Evolutionary conservation across 345 rosid genomes (phyloP), one percentile per base, ranked within the genome.

Genomic region (Erysimum cheiranthoides): DNA sequence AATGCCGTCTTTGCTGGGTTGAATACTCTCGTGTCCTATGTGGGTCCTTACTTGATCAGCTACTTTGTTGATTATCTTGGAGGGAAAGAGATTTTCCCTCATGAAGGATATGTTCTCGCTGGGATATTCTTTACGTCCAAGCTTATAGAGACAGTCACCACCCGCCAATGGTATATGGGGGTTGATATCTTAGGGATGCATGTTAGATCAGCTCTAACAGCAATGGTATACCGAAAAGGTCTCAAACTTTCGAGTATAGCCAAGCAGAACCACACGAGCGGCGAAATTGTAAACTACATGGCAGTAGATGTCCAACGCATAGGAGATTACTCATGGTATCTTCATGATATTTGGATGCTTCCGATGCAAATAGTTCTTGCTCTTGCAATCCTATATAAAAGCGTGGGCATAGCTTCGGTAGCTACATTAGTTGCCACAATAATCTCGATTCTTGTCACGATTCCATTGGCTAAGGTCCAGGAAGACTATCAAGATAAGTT

Each of bases 271-370:
- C 98, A 93, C 82, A 90, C 97, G 4, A 96, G 97, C 69, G 98
- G 99, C 51, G 99, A 93, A 75, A 85, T 96, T 77, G 94, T 96
- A 51, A 96, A 91, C 68, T 96, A 93, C 82, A 93, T 96, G 99
- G 99, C 99, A 58, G 96, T 93, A 62, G 99, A 96, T 83, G 98
- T 96, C 50, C 99, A 96, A 80, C 88, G 98, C 66, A 81, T 96
- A 8, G 99, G 99, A 74, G 99, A 96, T 60, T 96, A 88, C 82
- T 86, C 98, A 3, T 96, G 99, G 99, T 90, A 93, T 83, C 96
- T 96, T 57, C 98, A 96, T 82, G 99, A 93, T 79, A 85, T 93
- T 77, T 96, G 99, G 99, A 92, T 96, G 99, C 98, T 96, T 78
- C 99, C 99, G 14, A 54, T 93, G 87, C 99, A 96, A 79, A 96